Percentiles rank a stretch among this genome's conserved stretches.
phyloP scores from a whole-genome alignment of 371 early-diverging fungal species.

The Chytridiales sp. region DNA sequence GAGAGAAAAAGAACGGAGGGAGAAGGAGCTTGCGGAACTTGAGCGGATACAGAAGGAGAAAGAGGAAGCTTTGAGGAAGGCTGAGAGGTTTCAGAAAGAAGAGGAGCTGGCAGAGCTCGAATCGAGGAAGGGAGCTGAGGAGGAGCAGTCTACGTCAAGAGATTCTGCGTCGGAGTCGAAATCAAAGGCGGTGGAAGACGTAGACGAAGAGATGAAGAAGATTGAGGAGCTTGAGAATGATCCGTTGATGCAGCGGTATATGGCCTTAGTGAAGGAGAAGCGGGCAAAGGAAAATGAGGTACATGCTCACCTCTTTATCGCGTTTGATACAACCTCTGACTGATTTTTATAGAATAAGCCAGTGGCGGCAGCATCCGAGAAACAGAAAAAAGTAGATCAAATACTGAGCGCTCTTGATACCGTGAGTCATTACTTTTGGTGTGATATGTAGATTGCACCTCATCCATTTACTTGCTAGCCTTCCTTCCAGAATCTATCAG shows the following conservation, averaged over 20 bases:
- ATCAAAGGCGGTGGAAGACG: not conserved
- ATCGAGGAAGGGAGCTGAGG: conserved; percentile 1
- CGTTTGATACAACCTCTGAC: not conserved
- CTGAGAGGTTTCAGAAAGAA: conserved; percentile 12
- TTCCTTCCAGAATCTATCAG: not conserved
- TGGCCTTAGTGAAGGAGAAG: conserved; percentile 42
- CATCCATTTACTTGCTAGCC: conserved; percentile 3
- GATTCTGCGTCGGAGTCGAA: not conserved
- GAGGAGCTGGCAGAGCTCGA: conserved; percentile 15
- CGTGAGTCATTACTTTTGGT: too few relatives aligned
- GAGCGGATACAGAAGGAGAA: conserved; percentile 2
- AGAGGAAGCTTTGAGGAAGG: conserved; percentile 2
- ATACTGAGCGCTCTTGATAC: not conserved
- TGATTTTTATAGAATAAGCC: not conserved
- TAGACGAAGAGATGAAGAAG: conserved; percentile 21
- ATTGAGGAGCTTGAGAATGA: conserved; percentile 36
- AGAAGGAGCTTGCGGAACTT: conserved; percentile 9
- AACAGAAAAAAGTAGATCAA: not conserved
- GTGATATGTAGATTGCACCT: too few relatives aligned
- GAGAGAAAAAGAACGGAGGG: conserved; percentile 10
- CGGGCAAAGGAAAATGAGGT: conserved; percentile 24
- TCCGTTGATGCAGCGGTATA: conserved; percentile 45
- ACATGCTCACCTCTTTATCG: not conserved
- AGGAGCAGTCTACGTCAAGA: conserved; percentile 2
- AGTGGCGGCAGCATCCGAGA: not conserved